Evolutionary conservation across 305 asterid species (phyloP), one percentile per base, ranked within the genome.

Genomic region (Salvia sclarea): DNA sequence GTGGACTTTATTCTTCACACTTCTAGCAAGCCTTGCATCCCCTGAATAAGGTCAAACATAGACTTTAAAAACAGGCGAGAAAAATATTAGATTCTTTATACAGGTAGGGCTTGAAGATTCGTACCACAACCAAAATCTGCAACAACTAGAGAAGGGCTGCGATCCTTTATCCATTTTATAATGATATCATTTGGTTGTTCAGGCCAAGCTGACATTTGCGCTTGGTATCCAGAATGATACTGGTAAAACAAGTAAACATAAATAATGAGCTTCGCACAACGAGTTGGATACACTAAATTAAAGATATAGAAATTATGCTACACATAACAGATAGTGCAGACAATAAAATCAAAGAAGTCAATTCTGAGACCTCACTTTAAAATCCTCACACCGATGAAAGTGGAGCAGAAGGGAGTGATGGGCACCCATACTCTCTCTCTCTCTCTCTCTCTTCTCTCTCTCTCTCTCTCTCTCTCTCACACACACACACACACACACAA

Each of bases 71-170:
- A 40, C 22, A n/a, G 41, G 41, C 3, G 53, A 13, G 53, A 12
- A 55, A 69, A 65, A 56, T 22, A 50, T 14, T 43, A 49, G 20
- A 56, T 30, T 40, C 12, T 33, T 71, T 22, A 25, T 69, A 58
- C 35, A 53, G 52, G 61, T 21, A 75, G 48, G 20, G 13, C 20
- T 54, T 64, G 50, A 31, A 63, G 54, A 70, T 72, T 70, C 95
- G 76, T 73, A 90, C 98, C 97, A 63, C 98, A 88, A 44, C 98
- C 98, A 76, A 93, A 93, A 81, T 93, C 98, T 8, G 96, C 96
- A 35, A 93, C 89, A 66, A 86, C 70, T 58, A 90, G 77, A 60
- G 95, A 84, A 56, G 96, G 75, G 73, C 80, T 74, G 52, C 54
- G 92, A 45, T 77, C 86, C 77, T 84, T 89, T 41, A 91, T 81